Evolutionary conservation across 345 rosid species (phyloP), one percentile per base, ranked within the genome.

Genomic region (Mallotus nudiflorus): DNA sequence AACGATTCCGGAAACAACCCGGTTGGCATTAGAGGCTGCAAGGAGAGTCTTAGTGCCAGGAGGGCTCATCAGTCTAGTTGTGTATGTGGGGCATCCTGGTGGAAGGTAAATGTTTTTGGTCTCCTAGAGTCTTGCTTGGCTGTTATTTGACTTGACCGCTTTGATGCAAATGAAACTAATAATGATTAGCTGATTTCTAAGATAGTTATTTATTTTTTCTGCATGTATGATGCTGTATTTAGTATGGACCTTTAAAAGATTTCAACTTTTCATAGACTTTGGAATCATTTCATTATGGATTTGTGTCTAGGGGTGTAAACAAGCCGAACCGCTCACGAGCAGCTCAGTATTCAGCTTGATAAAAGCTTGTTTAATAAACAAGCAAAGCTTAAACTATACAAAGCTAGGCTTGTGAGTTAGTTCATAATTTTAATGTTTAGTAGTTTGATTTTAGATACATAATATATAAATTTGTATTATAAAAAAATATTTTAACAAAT

Each of bases 61-160:
- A 49, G 97, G 97, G 37, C 89, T 94, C 62, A 87, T 94, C 63
- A 91, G 97, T 74, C 72, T 87, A 40, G 82, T 94, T 54, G 96
- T 91, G 19, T 90, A 91, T 35, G 81, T 88, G 57, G 98, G 97
- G 35, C 97, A 94, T 81, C 89, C 87, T 35, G 87, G 91, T 46
- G 98, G 97, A 80, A 90, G 96, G 98, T 90, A 80, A 73, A 2
- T 14, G 22, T 66, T 50, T 40, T 13, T 37, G 0, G 10, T 27
- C 31, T 0, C 16, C 35, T 20, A 0, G 39, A 58, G 54, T 7
- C 10, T 67, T 57, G 20, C 9, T 57, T 65, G 56, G 35, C 50
- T 56, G 3, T 11, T 62, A 28, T 20, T 19, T 46, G 19, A 13
- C 31, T 44, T 3, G 5, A 10, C 9, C 29, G 10, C 55, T 45